Conservation (phyloP, 495 filamentous ascomycete genomes). For the Aspergillus hancockii region DNA sequence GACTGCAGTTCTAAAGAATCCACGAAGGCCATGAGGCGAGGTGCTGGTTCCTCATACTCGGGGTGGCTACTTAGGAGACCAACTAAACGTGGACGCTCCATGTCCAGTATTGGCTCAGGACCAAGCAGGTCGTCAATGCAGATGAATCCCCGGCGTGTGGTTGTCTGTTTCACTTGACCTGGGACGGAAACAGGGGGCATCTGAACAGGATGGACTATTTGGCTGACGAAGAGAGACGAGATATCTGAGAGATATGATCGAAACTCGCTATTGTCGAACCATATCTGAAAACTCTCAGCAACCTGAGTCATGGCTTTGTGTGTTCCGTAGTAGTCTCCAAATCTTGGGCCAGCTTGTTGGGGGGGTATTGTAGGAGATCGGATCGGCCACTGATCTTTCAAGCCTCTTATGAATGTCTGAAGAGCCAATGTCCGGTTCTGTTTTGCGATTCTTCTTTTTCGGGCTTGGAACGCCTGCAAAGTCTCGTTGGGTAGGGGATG, state of each 20-base stretch:
- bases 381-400: neutral
- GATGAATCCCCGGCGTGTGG: too few relatives aligned
- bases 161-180: too few relatives aligned
- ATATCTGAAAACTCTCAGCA: neutral
- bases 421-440: neutral
- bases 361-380: neutral
- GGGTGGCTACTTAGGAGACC: too few relatives aligned
- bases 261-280: constrained; percentile 17
- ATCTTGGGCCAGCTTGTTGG: neutral
- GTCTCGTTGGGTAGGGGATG: neutral
- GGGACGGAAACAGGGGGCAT: too few relatives aligned
- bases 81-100: too few relatives aligned
- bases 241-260: constrained; percentile 7
- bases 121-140: too few relatives aligned
- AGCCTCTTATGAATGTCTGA: constrained; percentile 1
- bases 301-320: neutral
- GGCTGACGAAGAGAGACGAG: neutral
- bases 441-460: neutral
- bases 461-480: neutral
- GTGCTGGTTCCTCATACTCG: too few relatives aligned
- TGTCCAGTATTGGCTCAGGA: too few relatives aligned
- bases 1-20: too few relatives aligned
- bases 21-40: too few relatives aligned
- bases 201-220: too few relatives aligned
- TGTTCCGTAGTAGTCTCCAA: constrained; percentile 5